Conservation (phyloP, 75 land plant genomes). For the Picea sitchensis region DNA sequence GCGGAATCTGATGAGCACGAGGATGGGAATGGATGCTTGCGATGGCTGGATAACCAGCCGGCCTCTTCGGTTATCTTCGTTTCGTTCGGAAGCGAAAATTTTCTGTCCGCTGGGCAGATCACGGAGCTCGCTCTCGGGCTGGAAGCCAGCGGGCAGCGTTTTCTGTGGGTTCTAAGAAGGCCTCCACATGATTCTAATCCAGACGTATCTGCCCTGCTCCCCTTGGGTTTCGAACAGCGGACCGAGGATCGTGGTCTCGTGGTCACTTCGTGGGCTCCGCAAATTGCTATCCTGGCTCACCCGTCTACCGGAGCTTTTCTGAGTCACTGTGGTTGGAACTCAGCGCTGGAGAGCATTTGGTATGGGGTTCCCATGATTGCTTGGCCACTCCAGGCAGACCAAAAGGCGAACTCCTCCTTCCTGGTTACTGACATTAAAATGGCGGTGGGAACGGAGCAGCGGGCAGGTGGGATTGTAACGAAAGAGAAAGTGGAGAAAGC, state of each 20-base stretch:
- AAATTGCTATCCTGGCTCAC: conserved; percentile 12
- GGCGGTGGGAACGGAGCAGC: not conserved
- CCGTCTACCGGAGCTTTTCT: conserved; percentile 16
- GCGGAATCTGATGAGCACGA: not conserved
- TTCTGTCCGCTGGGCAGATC: conserved; percentile 27
- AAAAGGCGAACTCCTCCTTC: not conserved
- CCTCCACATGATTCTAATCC: not conserved
- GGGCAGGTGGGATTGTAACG: conserved; percentile 2
- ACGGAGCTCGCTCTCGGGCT: conserved; percentile 46
- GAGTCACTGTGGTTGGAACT: conserved; percentile 22
- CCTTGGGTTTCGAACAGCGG: conserved; percentile 17
- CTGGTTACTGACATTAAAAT: conserved; percentile 3
- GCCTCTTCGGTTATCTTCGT: conserved; percentile 34
- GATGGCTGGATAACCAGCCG: conserved; percentile 42
- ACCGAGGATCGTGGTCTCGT: conserved; percentile 16
- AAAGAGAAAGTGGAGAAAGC: conserved; percentile 6
- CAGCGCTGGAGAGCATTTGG: not conserved
- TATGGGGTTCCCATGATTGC: conserved; percentile 12
- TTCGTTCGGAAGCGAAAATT: conserved; percentile 53
- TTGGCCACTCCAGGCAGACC: conserved; percentile 11
- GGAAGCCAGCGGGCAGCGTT: conserved; percentile 30
- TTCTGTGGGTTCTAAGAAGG: conserved; percentile 22
- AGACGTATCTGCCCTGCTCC: not conserved
- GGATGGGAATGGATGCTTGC: not conserved
- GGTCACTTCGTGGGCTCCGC: conserved; percentile 17